phyloP scores from a whole-genome alignment of 192 early-diverging fungal species.

The Paraglomus occultum region DNA sequence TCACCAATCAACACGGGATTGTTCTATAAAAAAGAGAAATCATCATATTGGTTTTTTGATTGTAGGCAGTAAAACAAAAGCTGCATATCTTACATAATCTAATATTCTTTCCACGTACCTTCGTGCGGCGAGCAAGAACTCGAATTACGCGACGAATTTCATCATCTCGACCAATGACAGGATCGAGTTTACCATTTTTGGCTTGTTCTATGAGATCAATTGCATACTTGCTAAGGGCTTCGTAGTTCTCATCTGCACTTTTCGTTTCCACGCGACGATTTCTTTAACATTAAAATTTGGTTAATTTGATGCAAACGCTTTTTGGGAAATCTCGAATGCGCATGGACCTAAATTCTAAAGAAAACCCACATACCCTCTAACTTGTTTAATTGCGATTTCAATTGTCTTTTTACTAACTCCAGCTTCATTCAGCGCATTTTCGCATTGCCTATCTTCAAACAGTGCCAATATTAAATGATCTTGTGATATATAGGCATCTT shows the following conservation, averaged over 20 bases:
- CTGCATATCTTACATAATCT: too few relatives aligned
- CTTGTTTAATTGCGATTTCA: conserved; percentile 70
- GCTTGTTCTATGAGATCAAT: conserved; percentile 83
- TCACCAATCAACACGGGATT: conserved; percentile 89
- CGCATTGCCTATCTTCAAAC: conserved; percentile 61
- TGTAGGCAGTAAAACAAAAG: not conserved
- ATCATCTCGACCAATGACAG: conserved; percentile 95
- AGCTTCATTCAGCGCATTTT: conserved; percentile 60
- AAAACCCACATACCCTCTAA: conserved; percentile 41
- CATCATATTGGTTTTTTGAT: not conserved
- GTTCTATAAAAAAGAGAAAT: conserved; percentile 41
- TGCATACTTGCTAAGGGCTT: conserved; percentile 93
- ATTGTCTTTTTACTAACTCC: conserved; percentile 71
- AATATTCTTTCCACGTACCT: conserved; percentile 36
- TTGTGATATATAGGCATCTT: conserved; percentile 84
- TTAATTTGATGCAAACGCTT: not conserved
- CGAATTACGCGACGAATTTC: conserved; percentile 94
- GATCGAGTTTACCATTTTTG: conserved; percentile 89
- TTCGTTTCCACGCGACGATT: conserved; percentile 80
- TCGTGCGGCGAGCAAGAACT: conserved; percentile 85
- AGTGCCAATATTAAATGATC: conserved; percentile 90
- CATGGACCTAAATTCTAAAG: too few relatives aligned
- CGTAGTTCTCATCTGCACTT: conserved; percentile 84
- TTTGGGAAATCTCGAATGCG: too few relatives aligned
- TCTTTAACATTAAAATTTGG: conserved; percentile 40